Evolutionary conservation across 192 early-diverging fungal species (phyloP).

Genomic region (Phlyctochytrium arcticum): DNA sequence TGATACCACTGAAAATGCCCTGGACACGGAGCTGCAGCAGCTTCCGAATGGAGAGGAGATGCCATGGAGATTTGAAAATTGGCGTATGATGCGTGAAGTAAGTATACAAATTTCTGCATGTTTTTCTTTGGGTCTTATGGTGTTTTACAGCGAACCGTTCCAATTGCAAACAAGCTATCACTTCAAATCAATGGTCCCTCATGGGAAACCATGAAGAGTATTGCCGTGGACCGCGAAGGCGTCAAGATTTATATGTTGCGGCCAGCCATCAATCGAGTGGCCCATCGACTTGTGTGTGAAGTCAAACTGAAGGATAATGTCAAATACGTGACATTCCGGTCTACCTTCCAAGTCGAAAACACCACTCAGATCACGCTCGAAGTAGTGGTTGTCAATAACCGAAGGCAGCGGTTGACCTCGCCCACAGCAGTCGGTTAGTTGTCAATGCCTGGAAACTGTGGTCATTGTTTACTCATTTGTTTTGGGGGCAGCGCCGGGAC

Average conservation of each 20-base stretch:
- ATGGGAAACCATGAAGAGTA: slow-evolving; percentile 89
- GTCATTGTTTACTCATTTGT: not conserved
- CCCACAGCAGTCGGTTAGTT: slow-evolving; percentile 25
- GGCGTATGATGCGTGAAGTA: slow-evolving; percentile 87
- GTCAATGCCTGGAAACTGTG: slow-evolving; percentile 13
- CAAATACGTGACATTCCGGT: slow-evolving; percentile 90
- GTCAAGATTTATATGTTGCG: slow-evolving; percentile 73
- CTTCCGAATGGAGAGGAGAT: slow-evolving; percentile 70
- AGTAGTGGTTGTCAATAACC: slow-evolving; percentile 68
- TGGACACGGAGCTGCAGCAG: slow-evolving; percentile 66
- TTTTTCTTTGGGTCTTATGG: not conserved
- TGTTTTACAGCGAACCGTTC: slow-evolving; percentile 26
- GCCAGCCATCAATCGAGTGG: slow-evolving; percentile 72
- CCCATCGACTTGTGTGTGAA: slow-evolving; percentile 83
- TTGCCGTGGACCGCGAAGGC: slow-evolving; percentile 88
- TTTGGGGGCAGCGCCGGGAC: slow-evolving; percentile 60
- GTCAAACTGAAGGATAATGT: slow-evolving; percentile 81
- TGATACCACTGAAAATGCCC: slow-evolving; percentile 36
- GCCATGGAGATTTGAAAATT: slow-evolving; percentile 97
- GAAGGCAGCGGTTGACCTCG: slow-evolving; percentile 48
- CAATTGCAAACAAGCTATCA: slow-evolving; percentile 72
- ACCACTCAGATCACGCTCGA: slow-evolving; percentile 73
- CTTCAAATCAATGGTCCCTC: slow-evolving; percentile 78
- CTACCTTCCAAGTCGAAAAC: slow-evolving; percentile 79
- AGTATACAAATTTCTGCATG: not conserved